Percentiles rank a stretch among this genome's conserved stretches.
Evolutionary conservation across 1,284 basidiomycete genomes (phyloP).

Genomic region (Marasmius oreades): DNA sequence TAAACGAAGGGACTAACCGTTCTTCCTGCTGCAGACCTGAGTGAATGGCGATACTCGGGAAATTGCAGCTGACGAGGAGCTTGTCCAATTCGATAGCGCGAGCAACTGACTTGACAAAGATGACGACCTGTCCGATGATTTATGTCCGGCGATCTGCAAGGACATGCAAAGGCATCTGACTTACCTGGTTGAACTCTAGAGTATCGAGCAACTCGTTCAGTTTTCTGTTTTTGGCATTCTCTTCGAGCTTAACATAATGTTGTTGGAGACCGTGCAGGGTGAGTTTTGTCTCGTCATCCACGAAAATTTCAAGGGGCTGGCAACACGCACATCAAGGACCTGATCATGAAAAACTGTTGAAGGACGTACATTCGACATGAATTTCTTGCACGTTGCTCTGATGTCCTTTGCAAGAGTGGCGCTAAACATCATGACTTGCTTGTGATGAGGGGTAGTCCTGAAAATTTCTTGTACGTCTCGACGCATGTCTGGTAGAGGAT

Average conservation of each 20-base stretch:
- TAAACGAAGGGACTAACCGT: slow-evolving; percentile 57
- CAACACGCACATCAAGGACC: slow-evolving; percentile 12
- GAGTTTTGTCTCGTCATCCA: slow-evolving; percentile 99
- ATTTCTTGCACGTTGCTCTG: slow-evolving; percentile 97
- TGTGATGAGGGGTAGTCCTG: slow-evolving; percentile 98
- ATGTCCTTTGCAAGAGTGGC: slow-evolving; percentile 98
- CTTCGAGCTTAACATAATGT: slow-evolving; percentile 96
- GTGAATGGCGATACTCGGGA: slow-evolving; percentile 97
- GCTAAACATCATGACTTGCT: slow-evolving; percentile 99
- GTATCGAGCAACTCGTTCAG: slow-evolving; percentile 95
- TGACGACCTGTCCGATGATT: slow-evolving; percentile 74
- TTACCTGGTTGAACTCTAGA: slow-evolving; percentile 97
- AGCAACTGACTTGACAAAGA: slow-evolving; percentile 98
- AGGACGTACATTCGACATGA: slow-evolving; percentile 93
- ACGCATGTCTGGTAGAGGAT: slow-evolving; percentile 92
- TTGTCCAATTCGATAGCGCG: slow-evolving; percentile 97
- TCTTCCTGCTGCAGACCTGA: slow-evolving; percentile 94
- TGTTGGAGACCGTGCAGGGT: slow-evolving; percentile 99
- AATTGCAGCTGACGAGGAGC: slow-evolving; percentile 95
- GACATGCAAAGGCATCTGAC: slow-evolving; percentile 13
- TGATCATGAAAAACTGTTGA: background rate
- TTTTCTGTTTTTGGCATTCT: slow-evolving; percentile 96
- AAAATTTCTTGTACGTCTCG: slow-evolving; percentile 99
- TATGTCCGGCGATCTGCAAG: background rate
- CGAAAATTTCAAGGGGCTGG: slow-evolving; percentile 98